phyloP scores from a whole-genome alignment of 1,284 basidiomycete genomes.

The Macrocybe sp. region DNA sequence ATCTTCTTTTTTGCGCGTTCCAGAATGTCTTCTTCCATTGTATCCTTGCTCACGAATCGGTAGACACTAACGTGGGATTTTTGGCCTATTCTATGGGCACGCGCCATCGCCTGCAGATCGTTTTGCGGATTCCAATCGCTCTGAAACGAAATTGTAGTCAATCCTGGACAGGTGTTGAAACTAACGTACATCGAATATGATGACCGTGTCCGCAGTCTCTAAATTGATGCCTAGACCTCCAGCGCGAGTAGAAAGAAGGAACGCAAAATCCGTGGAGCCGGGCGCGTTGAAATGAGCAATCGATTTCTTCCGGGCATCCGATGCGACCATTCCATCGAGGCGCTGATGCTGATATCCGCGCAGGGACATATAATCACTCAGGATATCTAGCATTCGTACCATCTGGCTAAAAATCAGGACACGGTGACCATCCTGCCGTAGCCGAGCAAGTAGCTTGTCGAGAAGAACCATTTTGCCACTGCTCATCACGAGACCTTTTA shows the following conservation, averaged over 20 bases:
- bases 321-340: slow-evolving; percentile 93
- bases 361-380: slow-evolving; percentile 93
- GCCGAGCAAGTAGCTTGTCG: slow-evolving; percentile 87
- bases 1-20: slow-evolving; percentile 99
- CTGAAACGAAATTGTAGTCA: slow-evolving; percentile 32
- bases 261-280: slow-evolving; percentile 94
- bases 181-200: slow-evolving; percentile 91
- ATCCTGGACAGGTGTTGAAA: slow-evolving; percentile 2
- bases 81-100: slow-evolving; percentile 95
- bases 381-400: slow-evolving; percentile 98
- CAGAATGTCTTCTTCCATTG: slow-evolving; percentile 98
- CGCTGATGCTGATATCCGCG: slow-evolving; percentile 95
- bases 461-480: slow-evolving; percentile 97
- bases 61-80: slow-evolving; percentile 99
- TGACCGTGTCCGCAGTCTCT: slow-evolving; percentile 97
- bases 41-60: slow-evolving; percentile 97
- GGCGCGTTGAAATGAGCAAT: slow-evolving; percentile 98
- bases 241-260: slow-evolving; percentile 94
- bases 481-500: slow-evolving; percentile 96
- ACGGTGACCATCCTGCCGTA: slow-evolving; percentile 91
- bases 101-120: slow-evolving; percentile 98
- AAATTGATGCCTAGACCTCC: slow-evolving; percentile 98
- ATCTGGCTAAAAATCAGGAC: slow-evolving; percentile 99
- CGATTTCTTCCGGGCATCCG: slow-evolving; percentile 87
- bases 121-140: slow-evolving; percentile 98